phyloP scores from a whole-genome alignment of 2,329 filamentous ascomycete genomes.

The Sclerotiophoma versabilis region DNA sequence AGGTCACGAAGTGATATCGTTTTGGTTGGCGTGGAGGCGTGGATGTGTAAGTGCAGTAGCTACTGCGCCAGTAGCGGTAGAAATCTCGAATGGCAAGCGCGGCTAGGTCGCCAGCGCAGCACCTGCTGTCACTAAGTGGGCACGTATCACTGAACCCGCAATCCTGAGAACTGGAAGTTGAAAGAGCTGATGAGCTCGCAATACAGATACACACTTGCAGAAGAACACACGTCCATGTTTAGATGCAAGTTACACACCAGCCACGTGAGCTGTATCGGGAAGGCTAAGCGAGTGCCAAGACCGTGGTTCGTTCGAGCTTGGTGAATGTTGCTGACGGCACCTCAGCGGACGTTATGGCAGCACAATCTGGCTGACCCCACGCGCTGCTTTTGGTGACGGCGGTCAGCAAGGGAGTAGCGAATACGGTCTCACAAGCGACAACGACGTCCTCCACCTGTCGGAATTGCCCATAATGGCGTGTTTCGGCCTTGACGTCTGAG shows the following conservation, averaged over 20 bases:
- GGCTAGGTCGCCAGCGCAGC: constrained; percentile 11
- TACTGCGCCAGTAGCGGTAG: constrained; percentile 16
- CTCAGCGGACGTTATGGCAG: constrained; percentile 1
- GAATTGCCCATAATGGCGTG: constrained; percentile 13
- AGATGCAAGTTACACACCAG: neutral
- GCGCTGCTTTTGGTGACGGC: neutral
- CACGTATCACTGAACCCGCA: neutral
- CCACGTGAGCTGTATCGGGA: constrained; percentile 12
- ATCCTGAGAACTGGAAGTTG: neutral
- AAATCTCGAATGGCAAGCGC: constrained; percentile 6
- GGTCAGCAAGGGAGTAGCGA: neutral
- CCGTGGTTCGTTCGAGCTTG: constrained; percentile 12
- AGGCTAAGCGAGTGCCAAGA: constrained; percentile 33
- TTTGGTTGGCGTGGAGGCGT: constrained; percentile 19
- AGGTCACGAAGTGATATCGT: constrained; percentile 15
- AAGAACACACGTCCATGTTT: neutral
- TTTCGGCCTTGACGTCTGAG: constrained; percentile 22
- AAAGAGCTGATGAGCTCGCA: neutral
- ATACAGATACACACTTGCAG: neutral
- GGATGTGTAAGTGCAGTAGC: constrained; percentile 17
- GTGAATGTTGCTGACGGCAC: constrained; percentile 28
- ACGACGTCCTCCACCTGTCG: constrained; percentile 13
- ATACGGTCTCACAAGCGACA: constrained; percentile 13
- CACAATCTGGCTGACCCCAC: neutral
- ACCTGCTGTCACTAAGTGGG: neutral